Conservation (phyloP, 129 eudicot species). For the Arctium minus region DNA sequence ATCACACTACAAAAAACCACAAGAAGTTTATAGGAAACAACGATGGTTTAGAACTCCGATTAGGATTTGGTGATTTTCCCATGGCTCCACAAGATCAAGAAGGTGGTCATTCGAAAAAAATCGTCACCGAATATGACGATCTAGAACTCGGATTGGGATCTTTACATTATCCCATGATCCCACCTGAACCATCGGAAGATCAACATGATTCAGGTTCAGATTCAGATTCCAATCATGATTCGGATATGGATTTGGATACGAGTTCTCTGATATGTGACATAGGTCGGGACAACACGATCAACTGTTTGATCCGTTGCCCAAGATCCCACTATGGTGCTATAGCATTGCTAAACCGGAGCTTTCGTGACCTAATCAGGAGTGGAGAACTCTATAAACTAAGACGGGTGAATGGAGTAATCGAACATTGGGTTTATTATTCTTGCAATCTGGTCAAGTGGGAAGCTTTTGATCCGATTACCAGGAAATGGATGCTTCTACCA, state of each 20-base stretch:
- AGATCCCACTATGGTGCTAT: slow-evolving; percentile 45
- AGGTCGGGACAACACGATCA: slow-evolving; percentile 53
- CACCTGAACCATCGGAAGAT: neutral
- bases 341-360: slow-evolving; percentile 44
- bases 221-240: too few relatives aligned
- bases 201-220: slow-evolving; percentile 19
- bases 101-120: neutral
- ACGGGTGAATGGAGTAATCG: slow-evolving; percentile 33
- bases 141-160: neutral
- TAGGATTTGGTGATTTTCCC: neutral
- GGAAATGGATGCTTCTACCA: slow-evolving; percentile 53
- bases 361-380: slow-evolving; percentile 37
- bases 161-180: neutral
- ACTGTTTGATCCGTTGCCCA: slow-evolving; percentile 40
- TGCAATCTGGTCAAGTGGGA: slow-evolving; percentile 61
- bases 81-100: slow-evolving; percentile 14
- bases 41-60: neutral
- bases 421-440: slow-evolving; percentile 59
- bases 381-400: slow-evolving; percentile 43
- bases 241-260: slow-evolving; percentile 12
- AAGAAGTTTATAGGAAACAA: too few relatives aligned
- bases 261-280: slow-evolving; percentile 40
- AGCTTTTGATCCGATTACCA: slow-evolving; percentile 51
- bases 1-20: neutral
- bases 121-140: neutral